phyloP scores from a whole-genome alignment of 1,284 basidiomycete species.

The Pterulicium gracile region DNA sequence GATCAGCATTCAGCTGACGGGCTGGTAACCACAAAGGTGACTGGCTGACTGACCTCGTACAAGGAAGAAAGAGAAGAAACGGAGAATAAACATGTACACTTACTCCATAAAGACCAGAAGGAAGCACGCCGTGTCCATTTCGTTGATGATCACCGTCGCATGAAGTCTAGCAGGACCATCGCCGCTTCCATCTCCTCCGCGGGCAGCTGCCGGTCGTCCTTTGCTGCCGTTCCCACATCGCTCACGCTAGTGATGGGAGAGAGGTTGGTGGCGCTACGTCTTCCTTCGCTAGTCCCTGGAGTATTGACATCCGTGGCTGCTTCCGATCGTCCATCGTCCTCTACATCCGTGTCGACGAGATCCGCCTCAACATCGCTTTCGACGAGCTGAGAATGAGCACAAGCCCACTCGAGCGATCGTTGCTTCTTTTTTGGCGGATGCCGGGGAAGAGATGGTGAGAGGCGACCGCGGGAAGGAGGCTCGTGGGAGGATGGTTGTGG shows the following conservation, averaged over 20 bases:
- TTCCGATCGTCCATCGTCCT: constrained; percentile 16
- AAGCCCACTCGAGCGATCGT: constrained; percentile 36
- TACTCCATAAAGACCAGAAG: background rate
- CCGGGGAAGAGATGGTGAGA: constrained; percentile 18
- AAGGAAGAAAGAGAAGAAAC: background rate
- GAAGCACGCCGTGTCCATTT: background rate
- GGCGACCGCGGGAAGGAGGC: constrained; percentile 23
- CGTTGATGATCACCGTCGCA: constrained; percentile 12
- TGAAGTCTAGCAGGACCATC: constrained; percentile 31
- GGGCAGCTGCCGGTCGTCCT: constrained; percentile 9
- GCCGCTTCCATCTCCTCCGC: constrained; percentile 32
- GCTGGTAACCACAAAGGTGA: background rate
- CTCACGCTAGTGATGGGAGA: constrained; percentile 6
- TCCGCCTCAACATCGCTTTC: constrained; percentile 14
- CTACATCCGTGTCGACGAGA: constrained; percentile 14
- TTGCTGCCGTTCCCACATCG: constrained; percentile 4
- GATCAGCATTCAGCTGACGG: too few species aligned
- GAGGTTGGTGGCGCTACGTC: background rate
- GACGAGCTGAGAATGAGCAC: constrained; percentile 11
- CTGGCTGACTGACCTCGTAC: background rate
- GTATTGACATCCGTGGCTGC: constrained; percentile 17
- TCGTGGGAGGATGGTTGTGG: constrained; percentile 27
- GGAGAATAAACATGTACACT: background rate
- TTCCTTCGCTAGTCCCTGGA: constrained; percentile 1
- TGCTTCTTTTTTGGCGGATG: constrained; percentile 20